Base-by-base conservation (phyloP, 2,329 filamentous ascomycete species). In the Sphaerulina vaccinii region DNA sequence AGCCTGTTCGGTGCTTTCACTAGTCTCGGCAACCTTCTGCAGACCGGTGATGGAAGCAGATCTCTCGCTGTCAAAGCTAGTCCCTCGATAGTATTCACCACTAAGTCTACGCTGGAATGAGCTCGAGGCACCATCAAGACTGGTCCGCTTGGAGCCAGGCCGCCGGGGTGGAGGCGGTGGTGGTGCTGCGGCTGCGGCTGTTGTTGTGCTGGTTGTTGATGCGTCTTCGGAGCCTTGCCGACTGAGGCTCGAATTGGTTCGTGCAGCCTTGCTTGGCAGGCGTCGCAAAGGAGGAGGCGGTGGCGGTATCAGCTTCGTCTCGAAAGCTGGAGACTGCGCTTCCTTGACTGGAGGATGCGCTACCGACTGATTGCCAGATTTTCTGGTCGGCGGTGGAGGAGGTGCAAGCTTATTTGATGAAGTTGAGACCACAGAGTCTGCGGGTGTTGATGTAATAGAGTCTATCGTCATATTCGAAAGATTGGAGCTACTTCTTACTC, bases 381-480 rank as follows among this genome's bases (percentile, higher is more conserved):
- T 57, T 29, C 66, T 54, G 29, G 63, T 60, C 1, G 64, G 61
- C n/a, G 66, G 66, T 7, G 65, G 65, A 13, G 64, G 63, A 21
- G 66, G 66, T 21, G 62, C 54, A 36, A 58, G 52, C 36, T 60
- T 57, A 43, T 19, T 33, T 3, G 49, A 27, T 13, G 47, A 27
- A 3, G 51, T 39, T 23, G 58, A 50, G 10, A 33, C 49, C 22
- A 57, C 55, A 16, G 49, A 43, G 32, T 48, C 53, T 7, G 50
- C 42, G 22, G 49, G 41, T 22, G 32, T n/a, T 3, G 52, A 47
- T 13, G 40, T 18, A 0, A 36, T 24, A 6, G 52, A 55, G 19
- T 57, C 55, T 24, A 35, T 41, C n/a, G 60, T 60, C 24, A 46
- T 49, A 39, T 58, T 56, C 6, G 61, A 62, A 3, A 64, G 42